Base-by-base conservation (phyloP, 2,329 filamentous ascomycete genomes). In the Curvularia sp. region DNA sequence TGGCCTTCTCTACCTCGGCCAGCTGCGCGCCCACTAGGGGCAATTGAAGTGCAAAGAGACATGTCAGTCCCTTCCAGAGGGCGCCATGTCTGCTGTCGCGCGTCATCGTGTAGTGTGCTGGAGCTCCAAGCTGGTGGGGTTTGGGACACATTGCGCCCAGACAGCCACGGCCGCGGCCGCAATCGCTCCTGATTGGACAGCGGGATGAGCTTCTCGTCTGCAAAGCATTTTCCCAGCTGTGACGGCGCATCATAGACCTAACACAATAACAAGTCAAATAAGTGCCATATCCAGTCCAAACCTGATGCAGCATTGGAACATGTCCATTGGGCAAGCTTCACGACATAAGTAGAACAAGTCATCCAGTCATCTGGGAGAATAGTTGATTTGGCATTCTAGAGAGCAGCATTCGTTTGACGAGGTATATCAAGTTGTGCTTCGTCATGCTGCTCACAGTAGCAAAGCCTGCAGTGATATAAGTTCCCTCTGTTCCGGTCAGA, bases 1-100 rank as follows among this genome's bases (percentile, higher is more conserved):
- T 85, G 24, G 82, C 81, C 70, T 79, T 80, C 44, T 77, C 72
- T 12, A 78, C 74, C 28, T 75, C 74, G 20, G 72, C 70, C 59
- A 72, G 71, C 65, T 76, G 74, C 61, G 75, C 73, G 41, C 58
- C 58, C 5, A 49, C 60, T 39, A 69, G 46, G 22, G 71, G 62
- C 57, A 67, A 69, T 66, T 71, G 69, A 30, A 69, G 52, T 8
- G 67, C 49, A 9, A 72, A 56, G 20, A 70, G 49, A 43, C 70
- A 66, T 15, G 67, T 48, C 26, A 74, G 49, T 42, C 68, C 62
- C 49, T 58, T 61, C 61, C 65, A 61, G 26, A 67, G 62, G 56
- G 54, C 53, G 55, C 62, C 55, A 53, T 68, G 62, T 60, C 64
- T 55, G 20, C 55, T 69, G 55, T 67, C 65, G 63, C 62, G 66